These are phyloP conservation scores for Huntiella abstrusa DNA, from an alignment of 2,329 filamentous ascomycete species.

Conservation along the genomic window DNA sequence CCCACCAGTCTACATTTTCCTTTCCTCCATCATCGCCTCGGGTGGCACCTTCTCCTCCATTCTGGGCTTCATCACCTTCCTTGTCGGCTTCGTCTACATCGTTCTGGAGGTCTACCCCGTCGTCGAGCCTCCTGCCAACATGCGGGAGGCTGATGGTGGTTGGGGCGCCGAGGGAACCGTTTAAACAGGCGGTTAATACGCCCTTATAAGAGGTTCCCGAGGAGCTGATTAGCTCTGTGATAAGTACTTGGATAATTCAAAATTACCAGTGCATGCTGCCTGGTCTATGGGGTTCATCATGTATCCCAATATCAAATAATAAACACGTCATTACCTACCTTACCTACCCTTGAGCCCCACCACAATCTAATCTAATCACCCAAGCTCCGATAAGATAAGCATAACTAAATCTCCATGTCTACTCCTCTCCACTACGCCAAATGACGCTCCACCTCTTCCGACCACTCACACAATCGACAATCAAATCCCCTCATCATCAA, in stretches of 20 bases:
- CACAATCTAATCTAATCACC: too few species aligned
- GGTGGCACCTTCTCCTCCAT: slow-evolving; percentile 48
- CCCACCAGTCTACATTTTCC: slow-evolving; percentile 74
- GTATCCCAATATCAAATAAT: too few species aligned
- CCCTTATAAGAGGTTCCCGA: too few species aligned
- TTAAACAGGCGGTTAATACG: slow-evolving; percentile 20
- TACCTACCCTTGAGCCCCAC: too few species aligned
- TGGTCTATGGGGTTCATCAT: too few species aligned
- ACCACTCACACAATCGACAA: neutral
- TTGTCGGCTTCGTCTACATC: slow-evolving; percentile 62
- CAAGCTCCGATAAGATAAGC: too few species aligned
- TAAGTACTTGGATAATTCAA: too few species aligned
- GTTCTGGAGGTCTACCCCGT: slow-evolving; percentile 59
- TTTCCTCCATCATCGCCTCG: slow-evolving; percentile 70
- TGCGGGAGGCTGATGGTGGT: slow-evolving; percentile 57
- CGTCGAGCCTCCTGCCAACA: slow-evolving; percentile 64
- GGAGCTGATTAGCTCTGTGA: too few species aligned
- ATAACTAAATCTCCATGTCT: too few species aligned
- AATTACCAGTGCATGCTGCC: neutral
- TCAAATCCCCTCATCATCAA: too few species aligned
- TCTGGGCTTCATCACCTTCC: slow-evolving; percentile 56
- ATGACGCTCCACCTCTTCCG: neutral
- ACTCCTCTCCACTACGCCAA: neutral
- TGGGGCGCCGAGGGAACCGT: slow-evolving; percentile 59
- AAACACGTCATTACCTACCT: too few species aligned